Evolutionary conservation across 345 rosid genomes (phyloP), one percentile per base, ranked within the genome.

Genomic region (Ceriops decandra): DNA sequence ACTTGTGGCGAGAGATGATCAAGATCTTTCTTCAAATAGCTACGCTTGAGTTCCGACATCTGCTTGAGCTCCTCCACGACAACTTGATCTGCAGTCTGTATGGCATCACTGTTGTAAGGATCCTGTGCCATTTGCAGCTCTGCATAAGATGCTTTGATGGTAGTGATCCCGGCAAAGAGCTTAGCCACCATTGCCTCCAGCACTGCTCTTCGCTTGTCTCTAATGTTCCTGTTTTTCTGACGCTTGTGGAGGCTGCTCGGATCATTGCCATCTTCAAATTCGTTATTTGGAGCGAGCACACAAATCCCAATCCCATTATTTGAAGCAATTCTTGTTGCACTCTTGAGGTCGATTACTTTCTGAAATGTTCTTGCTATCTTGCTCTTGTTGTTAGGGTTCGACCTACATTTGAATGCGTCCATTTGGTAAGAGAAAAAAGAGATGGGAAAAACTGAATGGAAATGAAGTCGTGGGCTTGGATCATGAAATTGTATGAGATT

Each of bases 121-220:
- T 81, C 75, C 72, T 95, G 97, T 7, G 97, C 99, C 81, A 91
- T 79, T 74, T 95, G 99, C 20, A 95, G 82, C 92, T 95, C 96
- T 0, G 95, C 96, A 68, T 91, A 95, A 4, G 97, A 87, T 2
- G 97, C 99, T 78, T 95, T 95, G 57, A 91, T 86, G 19, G 97
- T 59, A 11, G 97, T 88, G 20, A 84, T 73, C 5, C 87, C 77
- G 0, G 99, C 97, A 71, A 95, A 95, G 19, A 91, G 82, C 85
- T 86, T 88, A 0, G 99, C 96, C 0, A 82, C 61, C 24, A 95
- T 74, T 0, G 99, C 95, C 70, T 91, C 87, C 19, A 91, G 64
- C 0, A 85, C 86, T 0, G 96, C 88, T 60, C 78, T 81, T 36
- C 69, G 82, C 63, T 80, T 82, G 24, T 72, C 84, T 26, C 64